Evolutionary conservation across 768 basidiomycete genomes (phyloP), one percentile per base, ranked within the genome.

Genomic region (Trametes cingulata): DNA sequence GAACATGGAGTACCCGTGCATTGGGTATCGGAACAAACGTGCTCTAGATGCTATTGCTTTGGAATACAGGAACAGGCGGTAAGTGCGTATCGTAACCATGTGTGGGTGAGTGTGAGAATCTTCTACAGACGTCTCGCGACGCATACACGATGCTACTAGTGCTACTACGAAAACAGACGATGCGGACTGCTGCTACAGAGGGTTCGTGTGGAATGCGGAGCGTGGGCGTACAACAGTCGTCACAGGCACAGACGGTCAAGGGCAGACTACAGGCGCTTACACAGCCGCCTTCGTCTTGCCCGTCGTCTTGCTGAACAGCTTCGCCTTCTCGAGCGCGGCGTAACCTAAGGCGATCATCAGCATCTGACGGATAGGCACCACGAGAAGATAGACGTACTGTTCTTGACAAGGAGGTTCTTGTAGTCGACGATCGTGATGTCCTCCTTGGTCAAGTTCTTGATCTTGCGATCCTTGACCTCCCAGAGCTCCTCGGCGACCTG

Each of bases 401-500:
- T 81, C 77, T 84, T 88, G 51, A 91, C 78, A 45, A 97, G 80
- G 61, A 85, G 85, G 77, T 83, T 88, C 83, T 98, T 98, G 81
- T 98, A 98, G 74, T 95, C 91, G 33, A 90, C 77, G 71, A 98
- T 98, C 50, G 84, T 87, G 71, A 98, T 93, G 65, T 93, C 95
- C 67, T 85, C 80, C 79, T 89, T 95, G 24, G 95, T 91, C 62
- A 99, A 76, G 76, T 98, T 97, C 74, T 83, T 83, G 73, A 99
- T 94, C 71, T 91, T 93, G 76, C 89, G 88, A 73, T 94, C 83
- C 71, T 93, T 93, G 55, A 99, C 97, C 74, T 99, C 97, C 97
- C 97, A 99, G 8, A 99, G 86, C 74, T 98, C 96, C 72, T 98
- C 92, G 39, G 96, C 97, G 37, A 99, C 96, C 78, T 98, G 95